A percentile compares a stretch with the other conserved stretches of the same genome.
These are phyloP conservation scores for Euphrasia arctica DNA, from an alignment of 305 asterid species.

Conservation along the genomic window DNA sequence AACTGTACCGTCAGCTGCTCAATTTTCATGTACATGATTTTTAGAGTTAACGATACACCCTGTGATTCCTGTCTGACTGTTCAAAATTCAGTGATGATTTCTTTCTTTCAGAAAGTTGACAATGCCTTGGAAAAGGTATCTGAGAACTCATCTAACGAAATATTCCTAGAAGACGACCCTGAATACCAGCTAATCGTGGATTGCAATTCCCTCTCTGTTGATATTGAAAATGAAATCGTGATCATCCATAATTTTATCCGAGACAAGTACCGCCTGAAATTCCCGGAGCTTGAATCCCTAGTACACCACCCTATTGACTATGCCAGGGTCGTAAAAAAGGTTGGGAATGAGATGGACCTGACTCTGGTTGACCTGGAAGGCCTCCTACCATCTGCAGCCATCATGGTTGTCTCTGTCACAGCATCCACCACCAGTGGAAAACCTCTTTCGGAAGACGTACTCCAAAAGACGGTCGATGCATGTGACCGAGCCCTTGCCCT, in stretches of 20 bases:
- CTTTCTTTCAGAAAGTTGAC: conserved; percentile 70
- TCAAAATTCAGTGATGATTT: background rate
- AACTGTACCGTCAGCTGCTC: background rate
- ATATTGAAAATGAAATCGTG: conserved; percentile 86
- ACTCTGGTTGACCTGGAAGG: conserved; percentile 98
- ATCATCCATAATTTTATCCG: conserved; percentile 93
- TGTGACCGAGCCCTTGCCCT: conserved; percentile 88
- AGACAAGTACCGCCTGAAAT: conserved; percentile 86
- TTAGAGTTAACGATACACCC: background rate
- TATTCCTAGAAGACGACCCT: conserved; percentile 87
- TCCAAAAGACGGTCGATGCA: conserved; percentile 80
- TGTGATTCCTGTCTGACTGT: background rate
- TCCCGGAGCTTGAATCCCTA: conserved; percentile 92
- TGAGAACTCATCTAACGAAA: conserved; percentile 47
- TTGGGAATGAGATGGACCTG: conserved; percentile 83
- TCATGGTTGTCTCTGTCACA: conserved; percentile 97
- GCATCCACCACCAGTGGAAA: conserved; percentile 99
- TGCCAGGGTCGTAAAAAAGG: conserved; percentile 87
- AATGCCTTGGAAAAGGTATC: conserved; percentile 70
- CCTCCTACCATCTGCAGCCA: conserved; percentile 86
- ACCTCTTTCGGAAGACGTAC: conserved; percentile 86
- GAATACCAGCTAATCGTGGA: conserved; percentile 94
- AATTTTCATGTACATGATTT: background rate
- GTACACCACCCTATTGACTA: conserved; percentile 97
- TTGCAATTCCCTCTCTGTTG: conserved; percentile 83